Percentiles rank a stretch among this genome's conserved stretches.
Conservation (phyloP, 2,329 filamentous ascomycete species). For the Phialemoniopsis sp. region DNA sequence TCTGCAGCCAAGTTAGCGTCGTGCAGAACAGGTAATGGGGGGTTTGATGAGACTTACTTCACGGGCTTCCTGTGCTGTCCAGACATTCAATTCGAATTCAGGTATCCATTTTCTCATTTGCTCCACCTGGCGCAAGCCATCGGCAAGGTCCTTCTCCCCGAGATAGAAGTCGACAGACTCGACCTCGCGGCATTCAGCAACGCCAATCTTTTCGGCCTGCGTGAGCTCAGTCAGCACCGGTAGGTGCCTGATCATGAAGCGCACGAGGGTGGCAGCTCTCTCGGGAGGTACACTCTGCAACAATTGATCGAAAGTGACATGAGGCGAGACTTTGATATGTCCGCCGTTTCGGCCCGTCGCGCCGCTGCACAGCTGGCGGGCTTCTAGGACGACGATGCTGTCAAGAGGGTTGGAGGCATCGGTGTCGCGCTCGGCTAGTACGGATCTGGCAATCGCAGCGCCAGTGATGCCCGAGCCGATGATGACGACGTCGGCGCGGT, state of each 20-base stretch:
- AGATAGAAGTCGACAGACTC: conserved; percentile 42
- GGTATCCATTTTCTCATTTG: conserved; percentile 31
- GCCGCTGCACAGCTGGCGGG: conserved; percentile 41
- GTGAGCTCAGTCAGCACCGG: conserved; percentile 32
- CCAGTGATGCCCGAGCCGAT: conserved; percentile 53
- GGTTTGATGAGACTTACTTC: conserved; percentile 12
- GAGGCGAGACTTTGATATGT: conserved; percentile 40
- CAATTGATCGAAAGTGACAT: conserved; percentile 32
- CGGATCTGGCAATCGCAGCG: conserved; percentile 25
- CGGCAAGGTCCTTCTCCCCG: conserved; percentile 17
- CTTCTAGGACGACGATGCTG: conserved; percentile 41
- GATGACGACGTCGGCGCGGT: conserved; percentile 41
- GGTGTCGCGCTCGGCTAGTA: conserved; percentile 2
- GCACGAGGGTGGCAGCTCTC: conserved; percentile 31
- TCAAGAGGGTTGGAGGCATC: neutral
- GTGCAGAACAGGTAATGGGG: neutral
- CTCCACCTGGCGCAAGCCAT: conserved; percentile 22
- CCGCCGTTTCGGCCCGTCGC: conserved; percentile 51
- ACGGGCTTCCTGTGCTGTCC: conserved; percentile 25
- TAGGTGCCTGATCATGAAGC: conserved; percentile 40
- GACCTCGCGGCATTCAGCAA: conserved; percentile 37
- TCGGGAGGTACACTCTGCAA: conserved; percentile 22
- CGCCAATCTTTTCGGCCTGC: conserved; percentile 18
- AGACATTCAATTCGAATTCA: conserved; percentile 28
- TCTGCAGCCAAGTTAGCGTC: conserved; percentile 7